Percentiles rank a stretch among this genome's conserved stretches.
Evolutionary conservation across 108 stramenopile genomes (phyloP).

Genomic region (Nannochloropsis salina): DNA sequence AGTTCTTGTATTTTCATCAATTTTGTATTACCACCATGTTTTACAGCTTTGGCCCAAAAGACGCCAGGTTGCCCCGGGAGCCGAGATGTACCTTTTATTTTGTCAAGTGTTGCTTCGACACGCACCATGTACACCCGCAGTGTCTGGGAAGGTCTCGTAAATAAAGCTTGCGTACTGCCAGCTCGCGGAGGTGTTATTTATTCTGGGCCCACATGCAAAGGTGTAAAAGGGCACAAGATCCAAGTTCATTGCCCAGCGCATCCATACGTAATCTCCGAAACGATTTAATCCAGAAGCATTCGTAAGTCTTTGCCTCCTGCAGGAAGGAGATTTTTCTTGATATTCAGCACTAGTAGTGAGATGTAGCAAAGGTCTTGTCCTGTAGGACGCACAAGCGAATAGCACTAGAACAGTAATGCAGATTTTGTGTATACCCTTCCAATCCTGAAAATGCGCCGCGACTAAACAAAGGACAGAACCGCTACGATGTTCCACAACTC

Average conservation of each 20-base stretch:
- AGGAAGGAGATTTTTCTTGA: constrained; percentile 37
- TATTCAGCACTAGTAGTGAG: constrained; percentile 28
- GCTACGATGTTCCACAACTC: too few relatives aligned
- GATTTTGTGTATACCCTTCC: too few relatives aligned
- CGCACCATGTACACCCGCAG: not conserved
- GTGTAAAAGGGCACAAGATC: not conserved
- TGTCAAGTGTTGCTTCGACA: not conserved
- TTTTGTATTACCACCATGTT: not conserved
- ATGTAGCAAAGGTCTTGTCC: not conserved
- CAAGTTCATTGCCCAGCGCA: not conserved
- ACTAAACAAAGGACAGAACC: too few relatives aligned
- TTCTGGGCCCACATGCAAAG: not conserved
- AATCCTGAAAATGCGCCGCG: too few relatives aligned
- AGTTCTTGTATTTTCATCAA: not conserved
- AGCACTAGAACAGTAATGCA: too few relatives aligned
- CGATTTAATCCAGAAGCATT: not conserved
- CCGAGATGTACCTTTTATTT: not conserved
- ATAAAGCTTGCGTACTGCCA: not conserved
- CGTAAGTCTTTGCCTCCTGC: constrained; percentile 34
- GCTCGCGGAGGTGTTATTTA: not conserved
- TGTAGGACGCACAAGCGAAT: not conserved
- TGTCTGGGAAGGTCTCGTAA: not conserved
- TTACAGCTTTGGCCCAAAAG: not conserved
- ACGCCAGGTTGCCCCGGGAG: not conserved
- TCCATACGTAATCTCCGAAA: not conserved